Percentiles rank a stretch among this genome's conserved stretches.
phyloP scores from a whole-genome alignment of 2,329 filamentous ascomycete genomes.

The Cercospora janseana region DNA sequence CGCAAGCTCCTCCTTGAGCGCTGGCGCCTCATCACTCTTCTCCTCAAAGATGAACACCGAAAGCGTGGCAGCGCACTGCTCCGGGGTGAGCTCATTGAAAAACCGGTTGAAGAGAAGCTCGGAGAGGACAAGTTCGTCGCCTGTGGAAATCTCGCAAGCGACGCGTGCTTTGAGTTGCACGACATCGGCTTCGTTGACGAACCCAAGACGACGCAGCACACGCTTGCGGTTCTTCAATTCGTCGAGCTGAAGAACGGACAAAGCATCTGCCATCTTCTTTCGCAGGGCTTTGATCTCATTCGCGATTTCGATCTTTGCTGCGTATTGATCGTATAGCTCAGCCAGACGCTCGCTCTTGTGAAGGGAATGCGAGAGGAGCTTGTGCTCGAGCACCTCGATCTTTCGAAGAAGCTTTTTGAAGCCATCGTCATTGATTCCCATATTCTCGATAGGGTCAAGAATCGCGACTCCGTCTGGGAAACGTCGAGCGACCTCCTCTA shows the following conservation, averaged over 20 bases:
- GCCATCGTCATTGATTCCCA: conserved; percentile 86
- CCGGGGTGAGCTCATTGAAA: conserved; percentile 91
- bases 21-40: conserved; percentile 72
- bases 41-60: conserved; percentile 98
- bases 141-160: conserved; percentile 95
- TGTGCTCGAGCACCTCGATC: conserved; percentile 94
- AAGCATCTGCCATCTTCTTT: conserved; percentile 78
- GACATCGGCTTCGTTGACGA: conserved; percentile 93
- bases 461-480: conserved; percentile 91
- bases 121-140: conserved; percentile 88
- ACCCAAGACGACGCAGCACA: conserved; percentile 86
- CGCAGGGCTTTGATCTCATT: conserved; percentile 84
- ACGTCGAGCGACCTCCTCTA: conserved; percentile 77
- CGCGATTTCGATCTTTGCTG: conserved; percentile 70
- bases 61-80: conserved; percentile 80
- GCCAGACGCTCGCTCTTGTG: conserved; percentile 84
- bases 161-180: conserved; percentile 96
- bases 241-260: conserved; percentile 88
- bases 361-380: conserved; percentile 81
- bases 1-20: conserved; percentile 75
- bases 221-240: conserved; percentile 95
- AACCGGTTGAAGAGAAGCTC: conserved; percentile 95
- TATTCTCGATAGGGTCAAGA: conserved; percentile 91
- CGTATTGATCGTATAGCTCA: conserved; percentile 83
- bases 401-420: conserved; percentile 92